phyloP scores from a whole-genome alignment of 2,329 filamentous ascomycete species.

The Penicillium sp. region DNA sequence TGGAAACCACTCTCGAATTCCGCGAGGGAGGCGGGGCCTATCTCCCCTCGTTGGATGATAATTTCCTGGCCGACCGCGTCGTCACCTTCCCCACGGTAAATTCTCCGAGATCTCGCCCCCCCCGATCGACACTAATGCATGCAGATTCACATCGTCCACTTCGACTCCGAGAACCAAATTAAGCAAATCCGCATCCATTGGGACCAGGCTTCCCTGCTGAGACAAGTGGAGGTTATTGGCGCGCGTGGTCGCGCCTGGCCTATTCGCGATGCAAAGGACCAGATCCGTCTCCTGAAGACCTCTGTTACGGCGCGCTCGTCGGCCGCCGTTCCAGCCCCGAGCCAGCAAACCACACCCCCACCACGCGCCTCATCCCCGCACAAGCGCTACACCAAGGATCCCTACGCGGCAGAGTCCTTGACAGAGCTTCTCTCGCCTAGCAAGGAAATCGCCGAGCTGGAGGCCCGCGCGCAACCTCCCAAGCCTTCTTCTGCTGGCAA shows the following conservation, averaged over 20 bases:
- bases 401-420: conserved; percentile 56
- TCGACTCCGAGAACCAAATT: conserved; percentile 76
- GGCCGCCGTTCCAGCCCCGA: conserved; percentile 19
- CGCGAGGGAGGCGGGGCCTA: conserved; percentile 78
- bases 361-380: conserved; percentile 33
- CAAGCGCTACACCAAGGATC: conserved; percentile 46
- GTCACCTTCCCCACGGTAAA: conserved; percentile 80
- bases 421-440: conserved; percentile 69
- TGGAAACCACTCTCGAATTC: conserved; percentile 83
- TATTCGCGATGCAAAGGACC: conserved; percentile 82
- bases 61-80: conserved; percentile 81
- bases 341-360: conserved; percentile 18
- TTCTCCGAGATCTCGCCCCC: conserved; percentile 24
- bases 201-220: conserved; percentile 92
- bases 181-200: conserved; percentile 84
- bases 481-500: conserved; percentile 30
- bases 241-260: conserved; percentile 91
- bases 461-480: conserved; percentile 12
- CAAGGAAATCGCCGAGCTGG: conserved; percentile 42
- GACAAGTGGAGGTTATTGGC: conserved; percentile 91
- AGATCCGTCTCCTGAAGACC: conserved; percentile 72
- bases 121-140: conserved; percentile 14
- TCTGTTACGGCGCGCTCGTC: conserved; percentile 38
- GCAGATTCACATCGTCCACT: conserved; percentile 85
- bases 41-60: conserved; percentile 87